These are phyloP conservation scores for Eucalyptus sideroxylon DNA, from an alignment of 345 rosid species.

Conservation along the genomic window DNA sequence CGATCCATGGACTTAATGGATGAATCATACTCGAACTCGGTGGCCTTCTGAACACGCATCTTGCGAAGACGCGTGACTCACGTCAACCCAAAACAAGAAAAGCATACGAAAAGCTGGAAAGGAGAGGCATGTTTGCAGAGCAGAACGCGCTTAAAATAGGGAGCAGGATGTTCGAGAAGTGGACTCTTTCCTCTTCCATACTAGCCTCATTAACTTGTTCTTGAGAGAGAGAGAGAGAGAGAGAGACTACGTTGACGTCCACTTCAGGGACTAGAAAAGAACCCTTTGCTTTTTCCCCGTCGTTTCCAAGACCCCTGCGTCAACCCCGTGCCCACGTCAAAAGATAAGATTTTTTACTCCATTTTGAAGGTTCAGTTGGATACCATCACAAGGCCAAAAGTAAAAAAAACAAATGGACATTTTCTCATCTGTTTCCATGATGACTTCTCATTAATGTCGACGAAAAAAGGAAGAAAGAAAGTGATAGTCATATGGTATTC, in stretches of 20 bases:
- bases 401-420: neutral
- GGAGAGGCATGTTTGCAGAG: neutral
- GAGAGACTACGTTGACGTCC: neutral
- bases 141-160: neutral
- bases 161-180: neutral
- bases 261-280: neutral
- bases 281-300: neutral
- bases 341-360: neutral
- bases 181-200: neutral
- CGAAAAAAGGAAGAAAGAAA: neutral
- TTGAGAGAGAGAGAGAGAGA: neutral
- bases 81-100: neutral
- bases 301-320: neutral
- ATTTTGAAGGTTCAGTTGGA: neutral
- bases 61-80: neutral
- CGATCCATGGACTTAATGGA: neutral
- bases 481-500: neutral
- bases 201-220: neutral
- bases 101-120: neutral
- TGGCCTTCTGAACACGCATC: neutral
- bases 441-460: neutral
- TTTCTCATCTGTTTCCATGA: neutral
- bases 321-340: neutral
- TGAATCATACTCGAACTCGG: neutral
- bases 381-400: neutral